Conservation (phyloP, 2,329 filamentous ascomycete genomes). For the Calonectria hongkongensis region DNA sequence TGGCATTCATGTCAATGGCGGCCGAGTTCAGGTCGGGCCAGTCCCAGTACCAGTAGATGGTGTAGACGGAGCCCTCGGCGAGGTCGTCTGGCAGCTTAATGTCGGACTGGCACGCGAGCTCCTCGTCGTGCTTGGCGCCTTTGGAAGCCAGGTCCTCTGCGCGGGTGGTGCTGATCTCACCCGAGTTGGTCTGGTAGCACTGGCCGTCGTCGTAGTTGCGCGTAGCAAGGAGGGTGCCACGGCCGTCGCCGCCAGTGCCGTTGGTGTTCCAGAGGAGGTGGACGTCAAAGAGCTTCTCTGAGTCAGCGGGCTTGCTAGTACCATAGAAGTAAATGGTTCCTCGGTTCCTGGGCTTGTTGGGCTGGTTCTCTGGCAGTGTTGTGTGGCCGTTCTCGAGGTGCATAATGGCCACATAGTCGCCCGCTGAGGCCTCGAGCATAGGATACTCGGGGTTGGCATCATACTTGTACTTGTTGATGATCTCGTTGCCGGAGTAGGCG, state of each 20-base stretch:
- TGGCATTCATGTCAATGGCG: constrained; percentile 63
- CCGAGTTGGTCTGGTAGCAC: constrained; percentile 87
- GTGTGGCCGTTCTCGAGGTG: constrained; percentile 88
- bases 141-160: constrained; percentile 72
- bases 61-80: constrained; percentile 79
- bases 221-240: constrained; percentile 84
- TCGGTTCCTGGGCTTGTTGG: constrained; percentile 77
- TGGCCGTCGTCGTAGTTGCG: constrained; percentile 92
- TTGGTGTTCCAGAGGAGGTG: constrained; percentile 86
- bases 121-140: constrained; percentile 72
- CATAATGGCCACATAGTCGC: constrained; percentile 79
- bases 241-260: constrained; percentile 86
- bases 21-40: constrained; percentile 80
- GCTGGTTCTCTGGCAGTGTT: constrained; percentile 73
- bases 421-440: constrained; percentile 75
- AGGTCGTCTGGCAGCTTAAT: constrained; percentile 82
- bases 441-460: constrained; percentile 71
- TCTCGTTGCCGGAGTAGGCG: constrained; percentile 75
- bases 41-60: constrained; percentile 97
- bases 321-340: constrained; percentile 86
- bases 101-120: constrained; percentile 88
- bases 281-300: constrained; percentile 76
- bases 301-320: constrained; percentile 74
- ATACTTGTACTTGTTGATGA: constrained; percentile 65
- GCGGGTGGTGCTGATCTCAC: constrained; percentile 75